Evolutionary conservation across 2,329 filamentous ascomycete genomes (phyloP).

Genomic region (Ramularia collo-cygni): DNA sequence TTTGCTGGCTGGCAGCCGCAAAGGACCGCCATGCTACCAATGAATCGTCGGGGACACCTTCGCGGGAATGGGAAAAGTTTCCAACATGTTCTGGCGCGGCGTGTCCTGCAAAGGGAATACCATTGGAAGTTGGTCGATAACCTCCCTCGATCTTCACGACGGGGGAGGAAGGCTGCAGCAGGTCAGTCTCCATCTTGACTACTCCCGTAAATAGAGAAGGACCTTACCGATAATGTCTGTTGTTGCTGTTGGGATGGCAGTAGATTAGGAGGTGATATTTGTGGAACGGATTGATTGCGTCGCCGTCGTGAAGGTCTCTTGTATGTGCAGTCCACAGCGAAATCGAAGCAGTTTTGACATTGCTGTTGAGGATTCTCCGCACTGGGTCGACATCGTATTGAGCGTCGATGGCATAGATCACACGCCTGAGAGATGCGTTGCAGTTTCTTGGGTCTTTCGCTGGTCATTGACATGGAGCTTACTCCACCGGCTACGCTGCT

Average conservation of each 20-base stretch:
- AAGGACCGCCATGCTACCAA: slow-evolving; percentile 37
- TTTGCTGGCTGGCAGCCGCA: slow-evolving; percentile 33
- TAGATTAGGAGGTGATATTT: slow-evolving; percentile 18
- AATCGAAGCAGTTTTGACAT: slow-evolving; percentile 47
- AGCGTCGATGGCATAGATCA: slow-evolving; percentile 47
- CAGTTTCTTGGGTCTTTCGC: slow-evolving; percentile 29
- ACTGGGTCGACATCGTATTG: slow-evolving; percentile 39
- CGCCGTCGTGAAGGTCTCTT: slow-evolving; percentile 38
- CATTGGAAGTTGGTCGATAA: slow-evolving; percentile 1
- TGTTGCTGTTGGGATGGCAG: slow-evolving; percentile 17
- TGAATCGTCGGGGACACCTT: slow-evolving; percentile 20
- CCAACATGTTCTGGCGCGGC: slow-evolving; percentile 16
- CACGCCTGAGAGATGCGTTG: slow-evolving; percentile 33
- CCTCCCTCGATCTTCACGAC: slow-evolving; percentile 14
- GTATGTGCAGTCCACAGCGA: slow-evolving; percentile 45
- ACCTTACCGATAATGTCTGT: slow-evolving; percentile 1
- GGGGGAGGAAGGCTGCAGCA: slow-evolving; percentile 11
- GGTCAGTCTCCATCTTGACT: slow-evolving; percentile 1
- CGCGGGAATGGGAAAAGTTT: slow-evolving; percentile 18
- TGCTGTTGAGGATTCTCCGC: slow-evolving; percentile 29
- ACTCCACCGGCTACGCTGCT: slow-evolving; percentile 1
- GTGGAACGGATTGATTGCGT: slow-evolving; percentile 18
- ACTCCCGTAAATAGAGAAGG: too few relatives aligned
- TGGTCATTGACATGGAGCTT: slow-evolving; percentile 10
- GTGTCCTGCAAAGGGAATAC: background rate